A percentile compares a stretch with the other conserved stretches of the same genome.
These are phyloP conservation scores for Suillus subluteus DNA, from an alignment of 768 basidiomycete genomes.

Conservation along the genomic window DNA sequence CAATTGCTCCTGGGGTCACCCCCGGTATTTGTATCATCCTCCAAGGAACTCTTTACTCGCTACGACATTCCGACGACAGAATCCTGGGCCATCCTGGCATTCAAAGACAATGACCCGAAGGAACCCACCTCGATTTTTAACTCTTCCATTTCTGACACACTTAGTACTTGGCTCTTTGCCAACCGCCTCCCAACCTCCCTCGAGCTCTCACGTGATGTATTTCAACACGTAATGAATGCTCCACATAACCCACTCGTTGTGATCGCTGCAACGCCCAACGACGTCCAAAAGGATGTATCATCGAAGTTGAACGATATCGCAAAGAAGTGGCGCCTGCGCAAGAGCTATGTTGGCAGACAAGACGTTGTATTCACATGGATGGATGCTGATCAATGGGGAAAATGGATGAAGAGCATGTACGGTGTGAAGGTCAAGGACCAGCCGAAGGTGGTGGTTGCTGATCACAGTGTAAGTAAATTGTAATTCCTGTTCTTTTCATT, in stretches of 20 bases:
- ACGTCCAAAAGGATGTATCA: conserved; percentile 44
- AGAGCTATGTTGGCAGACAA: conserved; percentile 32
- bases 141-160: conserved; percentile 15
- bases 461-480: conserved; percentile 65
- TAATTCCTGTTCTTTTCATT: neutral
- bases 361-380: conserved; percentile 89
- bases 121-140: conserved; percentile 49
- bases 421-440: conserved; percentile 48
- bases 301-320: conserved; percentile 55
- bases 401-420: conserved; percentile 94
- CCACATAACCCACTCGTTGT: conserved; percentile 78
- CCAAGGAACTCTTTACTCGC: conserved; percentile 35
- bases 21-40: conserved; percentile 47
- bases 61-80: conserved; percentile 40
- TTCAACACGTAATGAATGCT: conserved; percentile 86
- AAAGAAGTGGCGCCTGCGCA: conserved; percentile 58
- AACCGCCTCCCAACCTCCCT: conserved; percentile 75
- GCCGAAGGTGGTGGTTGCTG: conserved; percentile 67
- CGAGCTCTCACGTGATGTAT: conserved; percentile 79
- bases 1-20: conserved; percentile 53
- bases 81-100: conserved; percentile 67
- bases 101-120: conserved; percentile 59
- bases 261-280: conserved; percentile 56
- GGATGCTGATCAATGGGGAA: conserved; percentile 81
- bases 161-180: conserved; percentile 60